Conservation (phyloP, 257 asterid species). For the Catharanthus roseus region DNA sequence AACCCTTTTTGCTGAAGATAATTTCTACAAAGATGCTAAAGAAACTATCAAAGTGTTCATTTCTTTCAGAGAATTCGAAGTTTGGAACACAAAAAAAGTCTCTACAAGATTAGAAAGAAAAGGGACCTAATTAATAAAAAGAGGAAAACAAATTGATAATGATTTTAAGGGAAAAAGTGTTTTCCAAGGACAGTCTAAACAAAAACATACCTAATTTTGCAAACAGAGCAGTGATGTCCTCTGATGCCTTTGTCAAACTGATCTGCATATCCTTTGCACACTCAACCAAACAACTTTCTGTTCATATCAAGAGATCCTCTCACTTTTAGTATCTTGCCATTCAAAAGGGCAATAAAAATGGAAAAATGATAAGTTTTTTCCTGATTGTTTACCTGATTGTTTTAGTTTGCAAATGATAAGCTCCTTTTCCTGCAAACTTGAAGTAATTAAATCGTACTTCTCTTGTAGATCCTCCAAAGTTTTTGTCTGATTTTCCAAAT, state of each 20-base stretch:
- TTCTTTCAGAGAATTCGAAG: not conserved
- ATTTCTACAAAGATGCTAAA: not conserved
- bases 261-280: constrained; percentile 58
- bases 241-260: constrained; percentile 60
- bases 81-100: too few species aligned
- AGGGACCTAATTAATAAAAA: not conserved
- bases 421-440: constrained; percentile 55
- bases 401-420: constrained; percentile 48
- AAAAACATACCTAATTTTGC: constrained; percentile 51
- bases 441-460: constrained; percentile 41
- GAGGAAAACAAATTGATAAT: not conserved
- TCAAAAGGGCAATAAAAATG: not conserved
- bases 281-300: constrained; percentile 57
- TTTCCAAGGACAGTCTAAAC: not conserved
- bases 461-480: constrained; percentile 61
- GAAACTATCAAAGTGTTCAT: not conserved
- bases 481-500: constrained; percentile 39
- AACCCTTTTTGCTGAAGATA: not conserved
- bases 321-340: constrained; percentile 9
- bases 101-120: not conserved
- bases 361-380: too few species aligned
- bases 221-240: constrained; percentile 57
- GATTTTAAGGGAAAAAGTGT: not conserved
- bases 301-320: constrained; percentile 13
- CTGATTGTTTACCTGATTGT: constrained; percentile 56